A percentile compares a stretch with the other conserved stretches of the same genome.
phyloP scores from a whole-genome alignment of 306 rosid species.

The Calophaca sinica region DNA sequence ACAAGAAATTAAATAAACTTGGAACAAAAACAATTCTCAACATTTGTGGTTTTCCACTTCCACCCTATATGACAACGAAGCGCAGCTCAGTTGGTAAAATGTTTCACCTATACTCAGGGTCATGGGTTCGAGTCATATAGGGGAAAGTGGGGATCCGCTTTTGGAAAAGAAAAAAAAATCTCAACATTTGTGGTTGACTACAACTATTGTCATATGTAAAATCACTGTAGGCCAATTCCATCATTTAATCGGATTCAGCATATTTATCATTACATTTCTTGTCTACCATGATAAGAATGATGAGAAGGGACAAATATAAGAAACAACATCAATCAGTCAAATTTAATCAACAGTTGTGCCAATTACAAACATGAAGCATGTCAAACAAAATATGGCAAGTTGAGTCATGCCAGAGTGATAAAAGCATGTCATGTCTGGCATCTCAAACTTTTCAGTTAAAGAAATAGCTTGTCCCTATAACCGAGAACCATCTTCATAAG shows the following conservation, averaged over 20 bases:
- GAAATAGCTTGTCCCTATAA: conserved; percentile 10
- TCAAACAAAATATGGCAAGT: background rate
- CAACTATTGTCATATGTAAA: background rate
- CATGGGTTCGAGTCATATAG: too few relatives aligned
- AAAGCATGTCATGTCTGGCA: background rate
- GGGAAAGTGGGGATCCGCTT: too few relatives aligned
- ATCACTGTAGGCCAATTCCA: background rate
- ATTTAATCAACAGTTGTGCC: background rate
- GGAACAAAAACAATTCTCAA: background rate
- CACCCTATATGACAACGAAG: too few relatives aligned
- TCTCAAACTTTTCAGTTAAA: conserved; percentile 18
- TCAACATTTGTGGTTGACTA: too few relatives aligned
- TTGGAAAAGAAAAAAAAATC: too few relatives aligned
- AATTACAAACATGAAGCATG: conserved; percentile 21
- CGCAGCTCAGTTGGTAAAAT: too few relatives aligned
- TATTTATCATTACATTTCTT: background rate
- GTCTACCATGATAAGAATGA: background rate
- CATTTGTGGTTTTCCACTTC: background rate
- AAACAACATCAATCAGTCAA: background rate
- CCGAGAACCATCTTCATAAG: background rate
- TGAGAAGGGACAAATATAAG: background rate
- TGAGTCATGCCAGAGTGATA: background rate
- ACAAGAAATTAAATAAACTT: background rate
- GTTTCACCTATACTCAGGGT: too few relatives aligned
- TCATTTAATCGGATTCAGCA: too few relatives aligned